Evolutionary conservation across 2,329 filamentous ascomycete genomes (phyloP), one percentile per base, ranked within the genome.

Genomic region (Fusarium multiceps): DNA sequence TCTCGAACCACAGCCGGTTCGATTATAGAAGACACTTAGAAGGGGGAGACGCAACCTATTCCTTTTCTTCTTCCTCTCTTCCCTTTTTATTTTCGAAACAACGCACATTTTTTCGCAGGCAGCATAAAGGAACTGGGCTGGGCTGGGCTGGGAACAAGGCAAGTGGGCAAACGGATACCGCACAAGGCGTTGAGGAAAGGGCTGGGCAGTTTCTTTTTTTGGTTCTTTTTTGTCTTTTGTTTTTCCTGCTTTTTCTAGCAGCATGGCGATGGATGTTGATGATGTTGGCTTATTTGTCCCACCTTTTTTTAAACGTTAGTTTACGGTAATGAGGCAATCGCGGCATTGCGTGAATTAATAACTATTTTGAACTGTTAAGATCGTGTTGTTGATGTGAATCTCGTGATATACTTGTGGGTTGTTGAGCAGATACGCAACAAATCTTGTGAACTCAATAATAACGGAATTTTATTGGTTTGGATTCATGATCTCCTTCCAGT

Each of bases 201-300:
- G 66, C 51, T 69, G 57, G 70, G 71, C 58, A 74, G 71, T 65
- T 71, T 72, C 65, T 59, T 50, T 51, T 71, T 69, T 69, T 53
- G 47, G 55, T 32, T 55, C 25, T 45, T 58, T 74, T 55, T 48
- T 59, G 53, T 61, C 51, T 42, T 21, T 43, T 49, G 20, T 27
- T 27, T 16, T 16, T 8, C 20, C 12, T 32, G 34, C 32, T 34
- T 51, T 34, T 34, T 40, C 21, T 13, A 68, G 71, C 74, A 78
- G 75, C 77, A 79, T 79, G 76, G 76, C 76, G 76, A 74, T 73
- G 72, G 75, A 73, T 73, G 72, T 73, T 72, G 69, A 76, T 71
- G 66, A 76, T 72, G 69, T 72, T 59, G 66, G 59, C 55, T 58
- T 71, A 48, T 63, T 55, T 55, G 16, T 12, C 58, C 55, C 16